Conservation (phyloP, 139 green algal species). For the Coelastrella sp. region DNA sequence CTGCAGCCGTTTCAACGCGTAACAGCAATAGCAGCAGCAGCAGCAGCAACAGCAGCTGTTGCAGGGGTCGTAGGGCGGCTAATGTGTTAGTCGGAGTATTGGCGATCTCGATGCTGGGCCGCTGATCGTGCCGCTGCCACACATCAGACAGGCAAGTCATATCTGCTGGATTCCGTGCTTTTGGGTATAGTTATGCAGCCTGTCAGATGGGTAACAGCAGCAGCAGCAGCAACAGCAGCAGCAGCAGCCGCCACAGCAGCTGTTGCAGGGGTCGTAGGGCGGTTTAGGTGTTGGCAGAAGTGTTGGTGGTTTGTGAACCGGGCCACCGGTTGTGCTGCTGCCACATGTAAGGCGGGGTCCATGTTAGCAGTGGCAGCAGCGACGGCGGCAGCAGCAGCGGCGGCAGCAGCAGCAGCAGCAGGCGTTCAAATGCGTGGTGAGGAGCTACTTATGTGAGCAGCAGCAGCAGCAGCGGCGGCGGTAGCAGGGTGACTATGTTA, state of each 20-base stretch:
- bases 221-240: neutral
- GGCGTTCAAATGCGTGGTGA: too few relatives aligned
- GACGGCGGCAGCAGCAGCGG: too few relatives aligned
- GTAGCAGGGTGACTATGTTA: too few relatives aligned
- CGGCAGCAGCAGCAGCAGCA: too few relatives aligned
- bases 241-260: neutral
- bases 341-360: slow-evolving; percentile 75
- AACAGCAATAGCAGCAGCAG: neutral
- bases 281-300: slow-evolving; percentile 85
- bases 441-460: too few relatives aligned
- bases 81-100: slow-evolving; percentile 85
- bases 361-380: slow-evolving; percentile 54
- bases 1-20: neutral
- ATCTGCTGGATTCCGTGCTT: neutral
- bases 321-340: slow-evolving; percentile 79
- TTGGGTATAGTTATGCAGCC: neutral
- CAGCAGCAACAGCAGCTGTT: neutral
- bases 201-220: too few relatives aligned
- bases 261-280: slow-evolving; percentile 47
- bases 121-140: slow-evolving; percentile 83
- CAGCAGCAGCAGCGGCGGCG: too few relatives aligned
- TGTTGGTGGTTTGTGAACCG: slow-evolving; percentile 92
- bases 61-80: slow-evolving; percentile 64
- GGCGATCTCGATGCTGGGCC: slow-evolving; percentile 91
- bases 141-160: slow-evolving; percentile 69